Percentiles rank a stretch among this genome's conserved stretches.
These are phyloP conservation scores for Anthracocystis walkeri DNA, from an alignment of 1,284 basidiomycete species.

Conservation along the genomic window DNA sequence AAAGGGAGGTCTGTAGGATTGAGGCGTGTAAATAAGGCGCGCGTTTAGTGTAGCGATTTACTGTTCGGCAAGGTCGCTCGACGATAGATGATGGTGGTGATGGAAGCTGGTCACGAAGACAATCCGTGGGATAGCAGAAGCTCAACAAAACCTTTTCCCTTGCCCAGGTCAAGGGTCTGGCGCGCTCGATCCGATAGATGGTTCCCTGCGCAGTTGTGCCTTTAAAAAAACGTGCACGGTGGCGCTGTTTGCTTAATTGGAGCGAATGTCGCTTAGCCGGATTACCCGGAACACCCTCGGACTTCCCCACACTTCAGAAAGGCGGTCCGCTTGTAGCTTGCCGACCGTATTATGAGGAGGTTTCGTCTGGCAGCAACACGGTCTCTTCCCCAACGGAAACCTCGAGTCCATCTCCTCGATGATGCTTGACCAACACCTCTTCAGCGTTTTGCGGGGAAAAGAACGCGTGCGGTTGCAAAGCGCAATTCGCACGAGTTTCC, in stretches of 20 bases:
- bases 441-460: conserved; percentile 2
- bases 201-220: conserved; percentile 1
- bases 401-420: no score
- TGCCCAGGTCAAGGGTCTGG: conserved; percentile 15
- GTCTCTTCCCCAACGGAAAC: no score
- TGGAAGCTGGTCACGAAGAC: background rate
- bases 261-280: conserved; percentile 29
- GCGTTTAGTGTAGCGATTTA: background rate
- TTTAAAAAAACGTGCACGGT: conserved; percentile 4
- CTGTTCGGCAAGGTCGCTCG: background rate
- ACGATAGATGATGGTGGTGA: background rate
- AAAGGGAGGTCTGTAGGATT: no score
- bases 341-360: background rate
- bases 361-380: conserved; percentile 1
- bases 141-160: background rate
- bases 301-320: conserved; percentile 1
- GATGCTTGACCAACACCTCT: no score
- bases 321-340: background rate
- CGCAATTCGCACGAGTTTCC: conserved; percentile 22
- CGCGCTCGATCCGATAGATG: conserved; percentile 4
- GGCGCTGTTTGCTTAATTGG: background rate
- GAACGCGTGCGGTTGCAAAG: conserved; percentile 5
- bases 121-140: background rate
- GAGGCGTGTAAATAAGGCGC: background rate
- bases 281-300: conserved; percentile 32